Conservation (phyloP, 2,329 filamentous ascomycete genomes). For the Sarocladium oryzae region DNA sequence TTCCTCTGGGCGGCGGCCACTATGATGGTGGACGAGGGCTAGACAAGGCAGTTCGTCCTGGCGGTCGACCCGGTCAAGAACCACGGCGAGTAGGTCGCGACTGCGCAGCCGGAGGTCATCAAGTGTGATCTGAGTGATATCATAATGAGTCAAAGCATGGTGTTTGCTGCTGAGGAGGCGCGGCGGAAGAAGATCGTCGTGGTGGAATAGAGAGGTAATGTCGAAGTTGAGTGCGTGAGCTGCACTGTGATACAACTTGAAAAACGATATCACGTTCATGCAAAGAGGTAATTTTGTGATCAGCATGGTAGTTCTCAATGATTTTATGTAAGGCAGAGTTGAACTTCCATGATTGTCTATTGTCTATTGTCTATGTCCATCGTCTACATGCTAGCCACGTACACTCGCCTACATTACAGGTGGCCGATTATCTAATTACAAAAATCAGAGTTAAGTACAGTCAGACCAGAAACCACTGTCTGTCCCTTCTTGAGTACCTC, state of each 20-base stretch:
- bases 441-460: background rate
- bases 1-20: conserved; percentile 29
- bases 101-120: conserved; percentile 68
- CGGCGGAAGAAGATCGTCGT: conserved; percentile 62
- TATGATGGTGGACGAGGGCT: conserved; percentile 41
- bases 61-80: conserved; percentile 77
- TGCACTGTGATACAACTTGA: too few species aligned
- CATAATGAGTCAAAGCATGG: conserved; percentile 80
- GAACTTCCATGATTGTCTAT: too few species aligned
- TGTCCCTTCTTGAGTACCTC: conserved; percentile 12
- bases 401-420: too few species aligned
- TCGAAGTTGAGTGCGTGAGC: conserved; percentile 11
- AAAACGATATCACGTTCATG: too few species aligned
- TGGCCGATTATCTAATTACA: too few species aligned
- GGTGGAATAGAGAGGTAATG: conserved; percentile 54
- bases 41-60: conserved; percentile 74
- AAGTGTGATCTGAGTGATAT: conserved; percentile 82
- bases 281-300: too few species aligned
- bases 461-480: conserved; percentile 2
- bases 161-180: conserved; percentile 91
- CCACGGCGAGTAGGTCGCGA: conserved; percentile 54
- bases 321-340: too few species aligned
- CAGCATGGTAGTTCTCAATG: too few species aligned
- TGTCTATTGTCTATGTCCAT: too few species aligned
- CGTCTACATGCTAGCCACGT: too few species aligned